Evolutionary conservation across 148 eudicot genomes (phyloP), one percentile per base, ranked within the genome.

Genomic region (Heliamphora exappendiculata): DNA sequence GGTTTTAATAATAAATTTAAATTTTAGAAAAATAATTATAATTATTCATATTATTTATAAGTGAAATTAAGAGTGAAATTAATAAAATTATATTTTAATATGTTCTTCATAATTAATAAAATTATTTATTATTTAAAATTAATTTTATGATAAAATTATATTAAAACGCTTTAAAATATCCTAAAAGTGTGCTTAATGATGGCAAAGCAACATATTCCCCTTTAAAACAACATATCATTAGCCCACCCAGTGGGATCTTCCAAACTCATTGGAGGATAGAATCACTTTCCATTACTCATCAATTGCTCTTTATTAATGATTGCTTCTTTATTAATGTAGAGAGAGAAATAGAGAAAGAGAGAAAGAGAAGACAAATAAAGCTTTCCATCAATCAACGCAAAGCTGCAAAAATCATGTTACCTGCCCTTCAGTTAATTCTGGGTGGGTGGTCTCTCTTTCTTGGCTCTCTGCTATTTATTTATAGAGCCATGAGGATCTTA

Each of bases 221-320:
- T 65, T 45, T 51, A 63, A 71, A 39, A 76, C 64, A 70, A 64
- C 72, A 64, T n/a, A n/a, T 76, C 39, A 70, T 70, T 60, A 81
- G 50, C 58, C 68, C 78, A 55, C 75, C 60, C 54, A 31, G 67
- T 37, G 73, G 76, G 51, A 78, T 82, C 85, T 76, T 82, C 85
- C 85, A 78, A 78, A 82, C 79, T 82, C 85, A 79, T 82, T 75
- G 85, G 85, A 78, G 82, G 75, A 79, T 78, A 78, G 78, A 82
- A 76, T 29, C 75, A 76, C 70, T 70, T 60, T 78, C 41, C 62
- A 51, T 10, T 64, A 41, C 63, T 62, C 66, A 26, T 20, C 29
- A 44, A 20, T 24, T 67, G 72, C 65, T 53, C 70, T 37, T 26
- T 51, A 16, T 31, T n/a, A n/a, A n/a, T n/a, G n/a, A n/a, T n/a